Conservation (phyloP, 176 grass and related monocot species). For the Oropetium thomaeum region DNA sequence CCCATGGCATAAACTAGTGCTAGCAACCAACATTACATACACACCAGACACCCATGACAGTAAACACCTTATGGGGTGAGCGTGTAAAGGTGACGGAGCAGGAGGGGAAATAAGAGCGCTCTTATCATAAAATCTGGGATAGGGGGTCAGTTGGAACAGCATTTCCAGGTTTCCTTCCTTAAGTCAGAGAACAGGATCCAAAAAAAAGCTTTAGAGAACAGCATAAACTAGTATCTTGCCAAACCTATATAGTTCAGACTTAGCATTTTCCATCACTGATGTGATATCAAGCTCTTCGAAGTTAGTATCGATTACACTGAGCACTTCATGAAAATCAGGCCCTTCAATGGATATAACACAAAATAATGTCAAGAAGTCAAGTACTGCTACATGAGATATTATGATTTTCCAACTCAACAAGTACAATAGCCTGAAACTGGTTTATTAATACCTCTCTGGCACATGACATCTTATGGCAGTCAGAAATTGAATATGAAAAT, state of each 20-base stretch:
- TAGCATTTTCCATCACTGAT: background rate
- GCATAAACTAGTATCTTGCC: background rate
- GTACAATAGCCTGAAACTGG: constrained; percentile 17
- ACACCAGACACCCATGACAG: background rate
- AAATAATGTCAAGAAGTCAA: constrained; percentile 2
- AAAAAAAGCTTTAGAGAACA: too few relatives aligned
- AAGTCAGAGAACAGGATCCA: too few relatives aligned
- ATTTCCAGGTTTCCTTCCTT: too few relatives aligned
- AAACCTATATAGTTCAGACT: background rate
- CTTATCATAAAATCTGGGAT: too few relatives aligned
- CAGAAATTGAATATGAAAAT: constrained; percentile 25
- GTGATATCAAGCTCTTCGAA: background rate
- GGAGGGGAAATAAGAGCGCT: too few relatives aligned
- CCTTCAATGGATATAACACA: background rate
- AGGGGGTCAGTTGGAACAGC: too few relatives aligned
- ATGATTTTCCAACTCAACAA: background rate
- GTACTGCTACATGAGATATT: background rate
- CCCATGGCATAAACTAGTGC: constrained; percentile 2
- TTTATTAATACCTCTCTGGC: constrained; percentile 17
- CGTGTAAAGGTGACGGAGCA: too few relatives aligned
- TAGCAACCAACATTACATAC: background rate
- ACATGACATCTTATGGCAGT: constrained; percentile 6
- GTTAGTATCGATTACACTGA: constrained; percentile 21
- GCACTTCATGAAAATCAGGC: background rate
- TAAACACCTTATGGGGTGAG: too few relatives aligned